Evolutionary conservation across 208 protist genomes (phyloP).

Genomic region (Leishmania major): DNA sequence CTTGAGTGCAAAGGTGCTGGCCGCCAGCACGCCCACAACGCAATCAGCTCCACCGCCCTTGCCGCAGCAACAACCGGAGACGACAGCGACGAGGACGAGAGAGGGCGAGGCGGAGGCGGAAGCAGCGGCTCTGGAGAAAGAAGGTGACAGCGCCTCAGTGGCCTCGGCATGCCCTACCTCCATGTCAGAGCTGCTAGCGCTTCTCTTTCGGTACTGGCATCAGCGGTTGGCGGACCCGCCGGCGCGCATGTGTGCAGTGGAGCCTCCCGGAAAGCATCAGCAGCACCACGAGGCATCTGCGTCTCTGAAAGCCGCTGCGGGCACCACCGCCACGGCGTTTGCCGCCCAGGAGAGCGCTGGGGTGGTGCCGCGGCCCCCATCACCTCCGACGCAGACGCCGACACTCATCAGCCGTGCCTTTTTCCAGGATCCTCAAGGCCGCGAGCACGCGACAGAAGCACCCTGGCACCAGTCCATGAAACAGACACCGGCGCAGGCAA

Average conservation of each 20-base stretch:
- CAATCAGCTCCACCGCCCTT: neutral
- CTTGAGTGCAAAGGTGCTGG: conserved; percentile 1
- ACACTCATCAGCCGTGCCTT: conserved; percentile 22
- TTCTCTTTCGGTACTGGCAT: conserved; percentile 26
- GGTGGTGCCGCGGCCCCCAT: neutral
- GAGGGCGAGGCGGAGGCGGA: neutral
- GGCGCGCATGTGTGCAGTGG: neutral
- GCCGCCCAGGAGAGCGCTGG: neutral
- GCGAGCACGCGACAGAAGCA: neutral
- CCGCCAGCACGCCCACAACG: neutral
- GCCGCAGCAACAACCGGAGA: neutral
- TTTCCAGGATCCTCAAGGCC: conserved; percentile 10
- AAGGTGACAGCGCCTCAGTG: neutral
- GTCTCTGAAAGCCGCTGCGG: neutral
- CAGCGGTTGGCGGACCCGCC: conserved; percentile 1
- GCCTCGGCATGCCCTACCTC: conserved; percentile 1
- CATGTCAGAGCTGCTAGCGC: conserved; percentile 10
- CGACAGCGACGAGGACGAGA: neutral
- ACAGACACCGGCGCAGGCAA: neutral
- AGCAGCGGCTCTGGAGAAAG: neutral
- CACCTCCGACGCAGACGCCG: conserved; percentile 17
- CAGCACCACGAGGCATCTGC: neutral
- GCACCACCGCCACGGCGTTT: neutral
- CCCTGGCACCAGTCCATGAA: neutral
- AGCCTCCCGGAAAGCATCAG: neutral